Evolutionary conservation across 768 basidiomycete species (phyloP), one percentile per base, ranked within the genome.

Genomic region (Tricholomella constricta): DNA sequence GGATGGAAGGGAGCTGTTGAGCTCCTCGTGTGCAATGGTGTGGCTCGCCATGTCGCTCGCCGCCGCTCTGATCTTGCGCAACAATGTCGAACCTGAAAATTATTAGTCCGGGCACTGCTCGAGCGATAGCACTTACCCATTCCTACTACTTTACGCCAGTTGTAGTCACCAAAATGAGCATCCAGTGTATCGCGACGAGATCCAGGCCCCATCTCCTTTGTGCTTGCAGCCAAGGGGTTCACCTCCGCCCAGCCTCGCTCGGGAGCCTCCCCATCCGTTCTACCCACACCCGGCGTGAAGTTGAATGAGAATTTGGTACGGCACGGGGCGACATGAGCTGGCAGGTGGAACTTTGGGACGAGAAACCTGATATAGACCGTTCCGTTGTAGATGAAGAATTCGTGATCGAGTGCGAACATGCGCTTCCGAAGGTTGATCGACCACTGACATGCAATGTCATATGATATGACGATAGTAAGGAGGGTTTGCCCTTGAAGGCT

Each of bases 141-240:
- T 14, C 48, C 47, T 7, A 64, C 35, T 1, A 59, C 38, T 45
- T 72, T 74, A 14, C 41, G 26, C 63, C 67, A 71, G 37, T 72
- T 72, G 41, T 58, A 62, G 22, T 60, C 56, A 0, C 54, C 59
- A 47, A 64, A 71, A 20, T 68, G 65, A 23, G 62, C 61, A 44
- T 70, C 65, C 1, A 73, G 27, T 0, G 51, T 56, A 22, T 70
- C 67, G 0, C 58, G 52, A 2, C 67, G 51, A 4, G 62, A 62
- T 2, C 68, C 69, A 6, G 67, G 65, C 6, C 70, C 72, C 74
- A 76, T 75, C 57, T 72, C 72, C 25, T 59, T 54, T 1, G 70
- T 72, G 34, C 70, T 69, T 6, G 49, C 20, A 8, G 71, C 62
- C 0, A 65, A 25, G 0, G 55, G 57, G 47, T 72, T 70, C 11